A percentile compares a stretch with the other conserved stretches of the same genome.
These are phyloP conservation scores for Acacia melanoxylon DNA, from an alignment of 306 rosid genomes.

Conservation along the genomic window DNA sequence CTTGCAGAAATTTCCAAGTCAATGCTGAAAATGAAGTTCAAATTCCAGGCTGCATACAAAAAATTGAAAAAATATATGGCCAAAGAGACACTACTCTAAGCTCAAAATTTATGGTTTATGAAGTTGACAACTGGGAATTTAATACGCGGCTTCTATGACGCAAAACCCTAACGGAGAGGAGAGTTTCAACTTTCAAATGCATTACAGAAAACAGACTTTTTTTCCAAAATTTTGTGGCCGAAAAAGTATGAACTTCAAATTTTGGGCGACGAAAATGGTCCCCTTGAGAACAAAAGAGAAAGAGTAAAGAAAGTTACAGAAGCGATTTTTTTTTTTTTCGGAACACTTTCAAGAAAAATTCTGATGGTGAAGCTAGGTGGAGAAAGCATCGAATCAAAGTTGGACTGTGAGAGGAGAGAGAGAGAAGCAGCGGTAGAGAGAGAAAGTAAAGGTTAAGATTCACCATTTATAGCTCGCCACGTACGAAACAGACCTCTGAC, in stretches of 20 bases:
- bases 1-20: constrained; percentile 17
- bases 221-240: not conserved
- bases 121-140: constrained; percentile 20
- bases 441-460: constrained; percentile 20
- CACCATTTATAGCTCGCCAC: constrained; percentile 37
- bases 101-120: not conserved
- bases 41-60: constrained; percentile 18
- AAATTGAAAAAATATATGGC: not conserved
- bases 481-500: constrained; percentile 25
- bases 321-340: not conserved
- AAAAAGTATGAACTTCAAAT: constrained; percentile 32
- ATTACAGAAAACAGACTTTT: constrained; percentile 19
- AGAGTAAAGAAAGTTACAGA: constrained; percentile 44
- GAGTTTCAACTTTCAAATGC: constrained; percentile 37
- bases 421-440: not conserved
- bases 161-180: constrained; percentile 43
- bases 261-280: constrained; percentile 11
- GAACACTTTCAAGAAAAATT: constrained; percentile 6
- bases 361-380: constrained; percentile 35
- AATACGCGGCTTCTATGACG: not conserved
- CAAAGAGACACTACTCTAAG: not conserved
- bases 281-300: constrained; percentile 21
- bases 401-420: not conserved
- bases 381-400: constrained; percentile 60
- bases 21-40: constrained; percentile 36